Conservation (phyloP, 1,139 yeast species). For the Cylindricascospora bacillispora region DNA sequence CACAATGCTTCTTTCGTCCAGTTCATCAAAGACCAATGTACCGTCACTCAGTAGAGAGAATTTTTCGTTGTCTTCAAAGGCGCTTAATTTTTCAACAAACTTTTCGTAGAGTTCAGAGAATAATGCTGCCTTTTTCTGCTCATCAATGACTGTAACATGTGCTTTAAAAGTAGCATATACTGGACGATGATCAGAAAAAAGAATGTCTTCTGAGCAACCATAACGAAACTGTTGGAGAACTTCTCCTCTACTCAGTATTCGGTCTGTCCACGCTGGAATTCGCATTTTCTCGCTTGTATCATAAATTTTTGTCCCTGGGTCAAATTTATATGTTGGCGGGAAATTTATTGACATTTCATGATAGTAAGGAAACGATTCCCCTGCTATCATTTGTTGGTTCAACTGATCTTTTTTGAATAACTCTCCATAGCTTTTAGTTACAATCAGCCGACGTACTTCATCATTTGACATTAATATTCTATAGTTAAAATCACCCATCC, state of each 20-base stretch:
- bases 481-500: slow-evolving; percentile 96
- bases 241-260: slow-evolving; percentile 48
- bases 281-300: slow-evolving; percentile 88
- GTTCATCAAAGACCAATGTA: slow-evolving; percentile 8
- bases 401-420: slow-evolving; percentile 72
- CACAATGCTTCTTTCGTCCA: slow-evolving; percentile 5
- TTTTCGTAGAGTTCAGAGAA: slow-evolving; percentile 45
- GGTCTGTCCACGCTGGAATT: slow-evolving; percentile 95
- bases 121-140: slow-evolving; percentile 42
- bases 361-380: slow-evolving; percentile 75
- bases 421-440: slow-evolving; percentile 32
- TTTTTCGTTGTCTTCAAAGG: slow-evolving; percentile 26
- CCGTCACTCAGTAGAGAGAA: slow-evolving; percentile 25
- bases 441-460: slow-evolving; percentile 49
- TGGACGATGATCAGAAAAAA: slow-evolving; percentile 89
- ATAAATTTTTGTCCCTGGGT: slow-evolving; percentile 70
- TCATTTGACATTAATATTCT: slow-evolving; percentile 69
- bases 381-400: slow-evolving; percentile 67
- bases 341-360: slow-evolving; percentile 69
- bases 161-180: slow-evolving; percentile 71
- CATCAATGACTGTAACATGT: slow-evolving; percentile 57
- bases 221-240: slow-evolving; percentile 54
- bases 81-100: slow-evolving; percentile 14
- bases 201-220: slow-evolving; percentile 44
- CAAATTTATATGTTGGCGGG: slow-evolving; percentile 88